Percentiles rank a stretch among this genome's conserved stretches.
Conservation (phyloP, 2,329 filamentous ascomycete genomes). For the Apiospora marii region DNA sequence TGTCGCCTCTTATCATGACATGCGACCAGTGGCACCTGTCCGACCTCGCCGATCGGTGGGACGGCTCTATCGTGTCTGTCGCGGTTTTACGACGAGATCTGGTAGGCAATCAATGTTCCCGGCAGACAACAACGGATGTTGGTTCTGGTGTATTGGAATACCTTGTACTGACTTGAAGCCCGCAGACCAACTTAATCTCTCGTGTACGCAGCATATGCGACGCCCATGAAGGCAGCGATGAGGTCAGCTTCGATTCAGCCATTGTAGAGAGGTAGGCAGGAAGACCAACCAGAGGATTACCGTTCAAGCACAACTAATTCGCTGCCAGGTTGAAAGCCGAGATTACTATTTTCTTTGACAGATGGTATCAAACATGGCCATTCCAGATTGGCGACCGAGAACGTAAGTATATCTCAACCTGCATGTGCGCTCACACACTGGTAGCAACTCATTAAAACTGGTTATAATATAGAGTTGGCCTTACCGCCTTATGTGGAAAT, state of each 20-base stretch:
- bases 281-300: background rate
- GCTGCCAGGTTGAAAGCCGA: slow-evolving; percentile 41
- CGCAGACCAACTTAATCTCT: slow-evolving; percentile 62
- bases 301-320: slow-evolving; percentile 3
- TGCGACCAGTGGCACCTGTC: slow-evolving; percentile 76
- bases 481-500: slow-evolving; percentile 80
- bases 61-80: slow-evolving; percentile 76
- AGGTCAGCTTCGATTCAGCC: slow-evolving; percentile 54
- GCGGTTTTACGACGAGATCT: slow-evolving; percentile 73
- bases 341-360: slow-evolving; percentile 43
- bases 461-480: slow-evolving; percentile 50
- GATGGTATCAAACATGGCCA: slow-evolving; percentile 56
- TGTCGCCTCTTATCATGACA: slow-evolving; percentile 69
- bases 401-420: slow-evolving; percentile 42
- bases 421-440: slow-evolving; percentile 28
- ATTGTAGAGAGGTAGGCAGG: slow-evolving; percentile 59
- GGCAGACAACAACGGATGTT: too few relatives aligned
- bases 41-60: slow-evolving; percentile 68
- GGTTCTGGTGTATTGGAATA: background rate
- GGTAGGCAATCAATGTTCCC: slow-evolving; percentile 47
- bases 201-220: slow-evolving; percentile 68
- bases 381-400: slow-evolving; percentile 55
- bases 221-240: slow-evolving; percentile 56
- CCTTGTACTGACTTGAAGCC: slow-evolving; percentile 14
- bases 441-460: background rate